Evolutionary conservation across 805 yeast species (phyloP).

Genomic region (Candida qinlingensis): DNA sequence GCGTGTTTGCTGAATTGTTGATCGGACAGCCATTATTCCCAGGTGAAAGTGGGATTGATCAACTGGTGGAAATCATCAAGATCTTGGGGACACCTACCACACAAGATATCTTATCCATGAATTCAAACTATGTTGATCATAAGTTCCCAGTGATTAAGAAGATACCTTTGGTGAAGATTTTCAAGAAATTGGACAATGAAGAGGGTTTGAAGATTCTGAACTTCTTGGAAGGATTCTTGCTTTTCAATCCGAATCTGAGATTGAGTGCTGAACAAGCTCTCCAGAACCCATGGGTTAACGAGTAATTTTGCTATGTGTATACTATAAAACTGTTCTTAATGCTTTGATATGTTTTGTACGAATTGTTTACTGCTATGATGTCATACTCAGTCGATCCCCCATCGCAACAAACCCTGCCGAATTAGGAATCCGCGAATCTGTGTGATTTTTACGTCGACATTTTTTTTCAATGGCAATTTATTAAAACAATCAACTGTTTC

Average conservation of each 20-base stretch:
- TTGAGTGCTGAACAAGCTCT: conserved; percentile 52
- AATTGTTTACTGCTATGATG: not conserved
- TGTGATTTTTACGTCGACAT: no score
- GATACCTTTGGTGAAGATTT: conserved; percentile 63
- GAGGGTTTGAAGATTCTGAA: conserved; percentile 44
- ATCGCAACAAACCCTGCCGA: no score
- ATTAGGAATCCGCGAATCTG: no score
- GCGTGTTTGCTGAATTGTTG: conserved; percentile 95
- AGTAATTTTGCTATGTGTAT: conserved; percentile 31
- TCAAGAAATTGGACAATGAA: conserved; percentile 41
- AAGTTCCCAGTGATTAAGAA: conserved; percentile 87
- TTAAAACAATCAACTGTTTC: no score
- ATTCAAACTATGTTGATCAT: conserved; percentile 95
- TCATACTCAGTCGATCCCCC: no score
- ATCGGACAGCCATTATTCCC: conserved; percentile 97
- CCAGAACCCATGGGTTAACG: conserved; percentile 50
- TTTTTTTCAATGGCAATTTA: no score
- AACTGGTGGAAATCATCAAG: conserved; percentile 92
- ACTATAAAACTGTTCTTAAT: not conserved
- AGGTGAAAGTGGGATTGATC: conserved; percentile 97
- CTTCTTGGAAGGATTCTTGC: conserved; percentile 50
- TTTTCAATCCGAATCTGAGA: conserved; percentile 66
- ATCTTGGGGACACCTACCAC: conserved; percentile 92
- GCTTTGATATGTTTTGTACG: not conserved
- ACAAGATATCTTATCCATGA: conserved; percentile 90